Conservation (phyloP, 2,329 filamentous ascomycete genomes). For the Geoglossum cookeanum region DNA sequence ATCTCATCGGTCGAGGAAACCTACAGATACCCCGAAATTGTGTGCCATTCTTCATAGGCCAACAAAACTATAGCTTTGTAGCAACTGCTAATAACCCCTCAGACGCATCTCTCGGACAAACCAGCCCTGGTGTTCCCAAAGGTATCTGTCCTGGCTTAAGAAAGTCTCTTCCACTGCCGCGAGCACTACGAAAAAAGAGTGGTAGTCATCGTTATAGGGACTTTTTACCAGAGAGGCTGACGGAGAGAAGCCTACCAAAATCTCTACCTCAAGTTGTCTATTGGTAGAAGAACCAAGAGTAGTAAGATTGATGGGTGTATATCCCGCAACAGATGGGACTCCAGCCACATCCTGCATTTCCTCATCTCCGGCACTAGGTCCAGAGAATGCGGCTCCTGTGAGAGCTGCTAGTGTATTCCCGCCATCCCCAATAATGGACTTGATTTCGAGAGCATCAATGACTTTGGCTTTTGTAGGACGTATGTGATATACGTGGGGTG, state of each 20-base stretch:
- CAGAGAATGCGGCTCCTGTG: slow-evolving; percentile 60
- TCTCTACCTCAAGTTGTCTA: slow-evolving; percentile 60
- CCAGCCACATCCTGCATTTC: slow-evolving; percentile 47
- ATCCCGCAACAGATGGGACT: slow-evolving; percentile 21
- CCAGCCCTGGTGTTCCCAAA: slow-evolving; percentile 91
- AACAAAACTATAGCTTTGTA: slow-evolving; percentile 94
- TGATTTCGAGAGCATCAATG: slow-evolving; percentile 94
- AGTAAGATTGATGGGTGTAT: slow-evolving; percentile 68
- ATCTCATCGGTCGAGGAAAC: slow-evolving; percentile 79
- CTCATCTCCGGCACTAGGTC: slow-evolving; percentile 57
- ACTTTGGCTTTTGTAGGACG: slow-evolving; percentile 99
- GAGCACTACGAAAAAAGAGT: slow-evolving; percentile 78
- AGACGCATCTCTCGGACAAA: slow-evolving; percentile 97
- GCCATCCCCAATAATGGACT: slow-evolving; percentile 78
- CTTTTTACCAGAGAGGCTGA: slow-evolving; percentile 77
- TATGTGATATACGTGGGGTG: no score
- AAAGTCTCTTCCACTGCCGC: slow-evolving; percentile 86
- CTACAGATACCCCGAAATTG: slow-evolving; percentile 90
- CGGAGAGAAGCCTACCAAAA: slow-evolving; percentile 72
- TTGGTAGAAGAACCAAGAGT: slow-evolving; percentile 47
- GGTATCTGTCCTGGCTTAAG: slow-evolving; percentile 80
- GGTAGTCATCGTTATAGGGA: slow-evolving; percentile 86
- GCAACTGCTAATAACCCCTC: slow-evolving; percentile 84
- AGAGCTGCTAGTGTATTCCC: slow-evolving; percentile 76
- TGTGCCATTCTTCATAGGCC: slow-evolving; percentile 94